Conservation (phyloP, 1,139 yeast genomes). For the Yamadazyma triangularis region DNA sequence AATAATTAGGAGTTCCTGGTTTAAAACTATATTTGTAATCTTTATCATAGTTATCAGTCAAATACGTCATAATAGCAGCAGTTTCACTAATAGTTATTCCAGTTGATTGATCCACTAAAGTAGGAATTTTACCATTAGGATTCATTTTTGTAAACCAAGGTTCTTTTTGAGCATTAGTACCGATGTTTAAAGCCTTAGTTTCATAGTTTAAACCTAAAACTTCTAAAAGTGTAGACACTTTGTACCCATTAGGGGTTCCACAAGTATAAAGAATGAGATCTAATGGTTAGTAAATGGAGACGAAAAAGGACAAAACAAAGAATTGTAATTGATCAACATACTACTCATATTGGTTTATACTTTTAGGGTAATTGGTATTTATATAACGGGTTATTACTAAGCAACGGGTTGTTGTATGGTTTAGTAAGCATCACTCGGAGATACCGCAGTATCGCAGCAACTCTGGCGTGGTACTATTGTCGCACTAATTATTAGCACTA, state of each 20-base stretch:
- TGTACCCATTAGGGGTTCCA: constrained; percentile 57
- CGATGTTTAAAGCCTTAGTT: constrained; percentile 36
- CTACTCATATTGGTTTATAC: no score
- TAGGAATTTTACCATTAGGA: constrained; percentile 63
- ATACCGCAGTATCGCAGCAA: no score
- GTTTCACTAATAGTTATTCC: constrained; percentile 50
- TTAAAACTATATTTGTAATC: constrained; percentile 46
- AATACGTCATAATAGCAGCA: constrained; percentile 54
- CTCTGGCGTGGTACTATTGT: no score
- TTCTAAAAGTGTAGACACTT: constrained; percentile 45
- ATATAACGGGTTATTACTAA: not conserved
- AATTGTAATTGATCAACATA: no score
- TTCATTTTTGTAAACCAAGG: constrained; percentile 52
- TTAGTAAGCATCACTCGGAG: no score
- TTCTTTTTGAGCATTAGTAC: constrained; percentile 40
- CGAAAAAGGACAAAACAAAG: no score
- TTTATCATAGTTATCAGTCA: constrained; percentile 54
- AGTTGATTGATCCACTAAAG: constrained; percentile 42
- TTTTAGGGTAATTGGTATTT: no score
- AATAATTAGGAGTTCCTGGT: constrained; percentile 42
- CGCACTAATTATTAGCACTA: no score
- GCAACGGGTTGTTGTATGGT: not conserved
- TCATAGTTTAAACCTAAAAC: constrained; percentile 46
- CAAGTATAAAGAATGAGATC: no score
- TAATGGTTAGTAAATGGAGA: no score